Evolutionary conservation across 257 asterid genomes (phyloP).

Genomic region (Scutellaria baicalensis): DNA sequence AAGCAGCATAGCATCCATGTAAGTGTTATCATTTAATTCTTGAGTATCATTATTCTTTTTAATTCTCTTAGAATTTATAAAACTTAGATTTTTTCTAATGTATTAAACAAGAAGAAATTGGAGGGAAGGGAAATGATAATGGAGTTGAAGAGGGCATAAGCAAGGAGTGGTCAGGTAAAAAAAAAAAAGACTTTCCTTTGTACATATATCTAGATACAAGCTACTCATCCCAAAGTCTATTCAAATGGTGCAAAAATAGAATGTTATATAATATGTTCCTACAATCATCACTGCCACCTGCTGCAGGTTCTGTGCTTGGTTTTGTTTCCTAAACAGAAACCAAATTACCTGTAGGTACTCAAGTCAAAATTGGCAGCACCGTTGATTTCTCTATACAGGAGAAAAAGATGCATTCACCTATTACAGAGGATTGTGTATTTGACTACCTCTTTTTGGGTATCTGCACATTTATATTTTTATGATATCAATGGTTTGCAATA

Average conservation of each 20-base stretch:
- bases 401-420: conserved; percentile 3
- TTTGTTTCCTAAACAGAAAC: conserved; percentile 16
- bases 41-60: not conserved
- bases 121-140: too few relatives aligned
- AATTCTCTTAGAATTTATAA: not conserved
- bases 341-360: conserved; percentile 23
- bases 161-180: too few relatives aligned
- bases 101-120: too few relatives aligned
- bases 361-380: conserved; percentile 47
- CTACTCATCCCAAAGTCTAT: conserved; percentile 31
- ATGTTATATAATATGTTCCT: not conserved
- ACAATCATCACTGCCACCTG: not conserved
- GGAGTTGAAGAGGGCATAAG: too few relatives aligned
- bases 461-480: conserved; percentile 21
- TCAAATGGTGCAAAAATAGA: conserved; percentile 9
- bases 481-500: not conserved
- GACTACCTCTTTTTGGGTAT: conserved; percentile 54
- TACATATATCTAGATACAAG: too few relatives aligned
- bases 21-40: conserved; percentile 9
- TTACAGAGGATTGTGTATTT: conserved; percentile 42
- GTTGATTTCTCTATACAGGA: conserved; percentile 31
- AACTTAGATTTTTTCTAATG: not conserved
- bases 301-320: conserved; percentile 8
- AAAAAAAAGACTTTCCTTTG: too few relatives aligned
- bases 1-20: conserved; percentile 26